These are phyloP conservation scores for Zygosaccharomyces pseudobailii DNA, from an alignment of 1,139 yeast genomes.

Conservation along the genomic window DNA sequence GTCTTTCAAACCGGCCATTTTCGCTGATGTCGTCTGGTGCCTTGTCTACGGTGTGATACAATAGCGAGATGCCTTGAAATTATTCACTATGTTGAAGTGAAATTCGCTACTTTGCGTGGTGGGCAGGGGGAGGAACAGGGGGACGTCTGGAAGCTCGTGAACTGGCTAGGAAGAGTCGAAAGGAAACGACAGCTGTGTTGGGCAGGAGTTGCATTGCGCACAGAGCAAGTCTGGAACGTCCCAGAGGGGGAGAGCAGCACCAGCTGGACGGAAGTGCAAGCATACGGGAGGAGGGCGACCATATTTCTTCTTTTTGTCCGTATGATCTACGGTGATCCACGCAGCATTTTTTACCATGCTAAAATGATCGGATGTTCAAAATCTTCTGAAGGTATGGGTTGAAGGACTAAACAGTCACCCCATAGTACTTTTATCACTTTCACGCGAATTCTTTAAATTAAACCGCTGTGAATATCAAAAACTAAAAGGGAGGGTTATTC, in stretches of 20 bases:
- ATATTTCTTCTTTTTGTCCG: no score
- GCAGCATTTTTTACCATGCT: background rate
- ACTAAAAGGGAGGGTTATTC: background rate
- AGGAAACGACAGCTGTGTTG: no score
- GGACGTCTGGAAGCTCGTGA: background rate
- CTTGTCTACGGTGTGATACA: background rate
- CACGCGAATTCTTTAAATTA: background rate
- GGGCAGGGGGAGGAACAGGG: background rate
- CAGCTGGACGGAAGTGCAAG: background rate
- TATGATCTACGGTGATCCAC: background rate
- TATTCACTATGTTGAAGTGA: slow-evolving; percentile 3
- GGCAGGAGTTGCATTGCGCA: background rate
- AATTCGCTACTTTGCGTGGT: slow-evolving; percentile 1
- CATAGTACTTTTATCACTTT: background rate
- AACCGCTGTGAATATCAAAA: background rate
- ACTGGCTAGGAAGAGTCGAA: no score
- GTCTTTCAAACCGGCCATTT: slow-evolving; percentile 95
- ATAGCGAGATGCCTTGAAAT: background rate
- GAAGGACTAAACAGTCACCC: background rate
- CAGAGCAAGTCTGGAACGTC: background rate
- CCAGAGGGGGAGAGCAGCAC: background rate
- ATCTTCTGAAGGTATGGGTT: background rate
- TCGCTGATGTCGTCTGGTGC: slow-evolving; percentile 22
- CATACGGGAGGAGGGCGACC: no score
- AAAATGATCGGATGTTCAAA: background rate